Conservation (phyloP, 2,329 filamentous ascomycete species). For the Raffaelea ambrosiae region DNA sequence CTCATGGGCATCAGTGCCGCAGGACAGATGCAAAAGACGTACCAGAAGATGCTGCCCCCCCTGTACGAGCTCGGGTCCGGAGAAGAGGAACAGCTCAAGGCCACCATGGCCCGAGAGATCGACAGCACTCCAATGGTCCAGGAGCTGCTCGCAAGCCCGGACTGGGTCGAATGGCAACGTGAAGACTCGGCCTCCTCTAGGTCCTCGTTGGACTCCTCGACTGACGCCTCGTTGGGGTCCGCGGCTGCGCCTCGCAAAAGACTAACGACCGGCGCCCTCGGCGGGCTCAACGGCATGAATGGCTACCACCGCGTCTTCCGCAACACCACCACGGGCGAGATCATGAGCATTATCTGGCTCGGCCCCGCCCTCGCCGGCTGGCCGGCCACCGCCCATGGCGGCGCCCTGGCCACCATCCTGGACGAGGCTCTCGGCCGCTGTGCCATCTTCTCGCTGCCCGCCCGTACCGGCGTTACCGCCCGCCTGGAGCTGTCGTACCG, state of each 20-base stretch:
- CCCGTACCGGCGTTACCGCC: constrained; percentile 45
- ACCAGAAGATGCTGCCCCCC: too few relatives aligned
- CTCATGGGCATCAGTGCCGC: too few relatives aligned
- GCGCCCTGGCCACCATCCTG: constrained; percentile 57
- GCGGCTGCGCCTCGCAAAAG: constrained; percentile 22
- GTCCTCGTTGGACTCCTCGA: neutral
- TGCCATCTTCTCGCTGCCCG: constrained; percentile 39
- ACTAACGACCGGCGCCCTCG: constrained; percentile 34
- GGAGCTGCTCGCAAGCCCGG: too few relatives aligned
- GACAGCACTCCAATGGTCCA: too few relatives aligned
- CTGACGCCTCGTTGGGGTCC: neutral
- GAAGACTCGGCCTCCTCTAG: too few relatives aligned
- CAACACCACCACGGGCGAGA: constrained; percentile 47
- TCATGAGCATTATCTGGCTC: constrained; percentile 58
- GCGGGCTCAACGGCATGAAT: constrained; percentile 31
- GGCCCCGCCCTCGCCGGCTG: constrained; percentile 59
- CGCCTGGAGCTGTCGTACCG: constrained; percentile 54
- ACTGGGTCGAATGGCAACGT: too few relatives aligned
- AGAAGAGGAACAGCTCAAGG: too few relatives aligned
- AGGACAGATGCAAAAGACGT: too few relatives aligned
- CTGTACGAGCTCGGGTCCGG: too few relatives aligned
- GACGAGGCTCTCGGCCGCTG: constrained; percentile 63
- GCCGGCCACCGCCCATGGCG: constrained; percentile 65
- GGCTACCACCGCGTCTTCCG: constrained; percentile 56
- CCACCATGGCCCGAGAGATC: too few relatives aligned